A percentile compares a stretch with the other conserved stretches of the same genome.
Evolutionary conservation across 352 stramenopile species (phyloP).

Genomic region (Pythium oligandrum): DNA sequence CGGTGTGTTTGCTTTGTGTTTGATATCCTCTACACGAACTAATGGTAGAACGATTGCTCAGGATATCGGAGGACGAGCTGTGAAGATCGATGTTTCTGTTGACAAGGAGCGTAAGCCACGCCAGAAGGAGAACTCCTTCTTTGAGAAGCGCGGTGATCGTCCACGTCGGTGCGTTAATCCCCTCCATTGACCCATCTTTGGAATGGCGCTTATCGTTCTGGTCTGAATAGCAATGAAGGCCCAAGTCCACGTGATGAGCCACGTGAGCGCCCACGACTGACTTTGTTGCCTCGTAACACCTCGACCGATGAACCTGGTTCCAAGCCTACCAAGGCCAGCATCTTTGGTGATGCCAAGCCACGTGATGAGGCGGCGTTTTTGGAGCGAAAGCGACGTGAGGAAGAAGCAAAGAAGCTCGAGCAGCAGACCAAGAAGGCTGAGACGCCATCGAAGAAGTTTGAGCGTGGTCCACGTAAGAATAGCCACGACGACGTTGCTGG

Average conservation of each 20-base stretch:
- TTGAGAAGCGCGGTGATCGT: slow-evolving; percentile 36
- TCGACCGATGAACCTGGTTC: slow-evolving; percentile 25
- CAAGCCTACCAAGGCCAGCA: slow-evolving; percentile 39
- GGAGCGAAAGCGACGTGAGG: slow-evolving; percentile 37
- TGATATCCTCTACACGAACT: neutral
- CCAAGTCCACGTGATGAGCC: slow-evolving; percentile 13
- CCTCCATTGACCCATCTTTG: too few relatives aligned
- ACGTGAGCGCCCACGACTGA: slow-evolving; percentile 55
- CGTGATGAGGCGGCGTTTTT: slow-evolving; percentile 64
- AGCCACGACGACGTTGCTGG: slow-evolving; percentile 47
- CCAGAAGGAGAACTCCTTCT: slow-evolving; percentile 38
- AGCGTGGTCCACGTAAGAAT: slow-evolving; percentile 27
- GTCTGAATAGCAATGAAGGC: too few relatives aligned
- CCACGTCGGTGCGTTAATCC: slow-evolving; percentile 8
- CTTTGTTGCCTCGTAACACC: slow-evolving; percentile 47
- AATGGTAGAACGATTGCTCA: slow-evolving; percentile 3
- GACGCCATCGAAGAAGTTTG: slow-evolving; percentile 14
- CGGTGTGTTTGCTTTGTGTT: slow-evolving; percentile 11
- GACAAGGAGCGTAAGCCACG: slow-evolving; percentile 46
- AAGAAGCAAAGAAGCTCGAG: slow-evolving; percentile 14
- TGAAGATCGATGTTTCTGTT: slow-evolving; percentile 74
- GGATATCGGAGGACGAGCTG: slow-evolving; percentile 31
- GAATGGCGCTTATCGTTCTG: too few relatives aligned
- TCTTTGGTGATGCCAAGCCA: slow-evolving; percentile 85
- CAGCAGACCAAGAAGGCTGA: slow-evolving; percentile 25